Base-by-base conservation (phyloP, 2,329 filamentous ascomycete genomes). In the Neocucurbitaria cava region DNA sequence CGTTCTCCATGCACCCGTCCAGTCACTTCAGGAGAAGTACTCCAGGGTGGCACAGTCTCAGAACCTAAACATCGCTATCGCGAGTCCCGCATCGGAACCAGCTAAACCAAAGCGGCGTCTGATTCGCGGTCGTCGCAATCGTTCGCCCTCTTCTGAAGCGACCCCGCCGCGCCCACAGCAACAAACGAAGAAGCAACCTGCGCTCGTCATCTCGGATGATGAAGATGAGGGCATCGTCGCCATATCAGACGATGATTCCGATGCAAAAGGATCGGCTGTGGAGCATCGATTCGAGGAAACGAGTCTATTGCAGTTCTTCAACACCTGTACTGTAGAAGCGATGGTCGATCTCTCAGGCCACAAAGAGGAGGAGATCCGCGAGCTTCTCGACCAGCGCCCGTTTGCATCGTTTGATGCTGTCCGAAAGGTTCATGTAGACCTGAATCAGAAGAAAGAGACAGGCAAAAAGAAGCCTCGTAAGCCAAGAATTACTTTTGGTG, bases 281-380 rank as follows among this genome's bases (percentile, higher is more conserved):
- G 69, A 75, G 9, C 66, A 59, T 23, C 55, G 45, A 17, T 64
- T 71, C 26, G 71, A 85, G 36, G 81, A 86, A 26, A 69, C 68
- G 4, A 83, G 83, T 50, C 85, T 97, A 6, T 79, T 98, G 24
- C 83, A 87, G 7, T 96, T 92, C 68, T 87, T 99, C 75, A 98
- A 98, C 69, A 86, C 82, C 0, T 95, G 91, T 72, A 86, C 87
- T 5, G 79, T 86, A 9, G 84, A 88, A 31, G 91, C 94, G 52
- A 84, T 99, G 38, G 86, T 89, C 1, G 93, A 96, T 63, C 88
- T 97, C 56, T 91, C 91, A 0, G 88, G 87, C 28, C 87, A 90
- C 55, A 88, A 89, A 31, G 84, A 89, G 61, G 85, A 87, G 5
- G 82, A 88, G 42, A 87, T 93, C 1, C 82, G 88, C 39, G 76